Evolutionary conservation across 148 eudicot genomes (phyloP).

Genomic region (Hydrangea macrophylla): DNA sequence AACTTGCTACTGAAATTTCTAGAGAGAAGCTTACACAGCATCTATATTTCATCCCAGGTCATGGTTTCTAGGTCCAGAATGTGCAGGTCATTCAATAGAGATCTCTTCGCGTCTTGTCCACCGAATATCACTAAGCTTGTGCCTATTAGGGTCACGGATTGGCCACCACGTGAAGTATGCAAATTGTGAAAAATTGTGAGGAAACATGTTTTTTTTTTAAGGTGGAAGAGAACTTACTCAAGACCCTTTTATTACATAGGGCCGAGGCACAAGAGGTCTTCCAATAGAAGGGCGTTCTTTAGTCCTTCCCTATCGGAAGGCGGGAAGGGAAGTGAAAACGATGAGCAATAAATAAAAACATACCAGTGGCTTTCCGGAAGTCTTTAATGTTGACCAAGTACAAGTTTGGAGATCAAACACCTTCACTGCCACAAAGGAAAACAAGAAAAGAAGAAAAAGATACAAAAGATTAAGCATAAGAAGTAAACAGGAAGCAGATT

Average conservation of each 20-base stretch:
- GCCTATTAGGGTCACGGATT: conserved; percentile 75
- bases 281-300: too few species aligned
- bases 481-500: not conserved
- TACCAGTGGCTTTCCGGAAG: conserved; percentile 99
- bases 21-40: conserved; percentile 58
- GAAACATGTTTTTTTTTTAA: too few species aligned
- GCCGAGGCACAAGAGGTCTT: too few species aligned
- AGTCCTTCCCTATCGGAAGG: too few species aligned
- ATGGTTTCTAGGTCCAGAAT: conserved; percentile 91
- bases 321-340: too few species aligned
- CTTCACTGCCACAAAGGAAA: conserved; percentile 55
- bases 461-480: not conserved
- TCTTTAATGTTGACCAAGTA: conserved; percentile 89
- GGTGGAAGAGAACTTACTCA: too few species aligned
- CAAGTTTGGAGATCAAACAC: conserved; percentile 77
- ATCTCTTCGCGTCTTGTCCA: conserved; percentile 88
- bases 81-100: conserved; percentile 92
- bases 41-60: conserved; percentile 99
- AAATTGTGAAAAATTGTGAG: conserved; percentile 13
- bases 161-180: conserved; percentile 96
- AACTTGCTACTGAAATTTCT: not conserved
- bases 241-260: too few species aligned
- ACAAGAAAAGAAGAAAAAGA: not conserved
- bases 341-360: conserved; percentile 4
- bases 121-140: conserved; percentile 88